Base-by-base conservation (phyloP, 129 eudicot species). In the Pittosporum tobira region DNA sequence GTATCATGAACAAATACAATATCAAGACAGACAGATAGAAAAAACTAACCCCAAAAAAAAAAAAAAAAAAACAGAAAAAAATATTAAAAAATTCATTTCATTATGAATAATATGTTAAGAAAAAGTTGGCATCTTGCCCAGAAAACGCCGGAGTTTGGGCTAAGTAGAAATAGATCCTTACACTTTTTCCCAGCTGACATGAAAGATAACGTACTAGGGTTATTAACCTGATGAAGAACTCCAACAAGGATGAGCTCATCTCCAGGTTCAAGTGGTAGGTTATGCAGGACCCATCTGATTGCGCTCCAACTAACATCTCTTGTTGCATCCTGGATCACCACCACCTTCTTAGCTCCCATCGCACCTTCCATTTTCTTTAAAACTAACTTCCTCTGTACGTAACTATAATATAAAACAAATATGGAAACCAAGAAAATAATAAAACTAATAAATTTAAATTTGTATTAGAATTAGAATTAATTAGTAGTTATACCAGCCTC, bases 171-270 rank as follows among this genome's bases (percentile, higher is more conserved):
- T 9, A 59, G 37, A 30, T 48, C 52, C 70, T 66, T 66, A 66
- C 71, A 66, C 63, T 27, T 66, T 65, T 42, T 65, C 12, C 48
- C 46, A 65, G 43, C 64, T 54, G 51, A 66, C 47, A 66, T 51
- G 54, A 61, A 48, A 63, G 66, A 72, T 73, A 65, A 65, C 84
- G 23, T 71, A 79, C 80, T 19, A 66, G 77, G 80, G 49, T 73
- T 76, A 66, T 68, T 61, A 79, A 51, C 71, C 62, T 69, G 76
- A 22, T 70, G 83, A 61, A 79, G 70, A 54, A 83, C 76, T 63
- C 86, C 86, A 48, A 83, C 73, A 54, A 83, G 81, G 3, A 61
- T 67, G 69, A 83, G 72, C 51, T 79, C 78, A n/a, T 79, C 84
- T 43, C 86, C 83, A 64, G 78, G 67, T 64, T 44, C 60, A 25